Evolutionary conservation across 345 rosid species (phyloP), one percentile per base, ranked within the genome.

Genomic region (Sonneratia alba): DNA sequence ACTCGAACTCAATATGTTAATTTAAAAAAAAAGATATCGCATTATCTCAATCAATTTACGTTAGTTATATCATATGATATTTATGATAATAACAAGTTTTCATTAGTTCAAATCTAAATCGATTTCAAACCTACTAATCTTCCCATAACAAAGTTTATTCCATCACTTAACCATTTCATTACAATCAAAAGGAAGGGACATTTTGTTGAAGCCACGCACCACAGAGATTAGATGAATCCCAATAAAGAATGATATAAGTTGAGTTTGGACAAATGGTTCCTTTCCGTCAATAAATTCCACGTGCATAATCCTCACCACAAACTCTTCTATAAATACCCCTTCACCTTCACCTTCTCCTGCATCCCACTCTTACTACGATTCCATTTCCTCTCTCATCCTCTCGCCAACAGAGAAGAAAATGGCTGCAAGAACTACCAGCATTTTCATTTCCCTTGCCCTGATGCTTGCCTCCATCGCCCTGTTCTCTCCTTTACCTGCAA

Each of bases 301-400:
- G 10, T 19, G 70, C 37, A 40, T 36, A 27, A 27, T 27, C 37
- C 24, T 63, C 27, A 64, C 32, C 51, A 10, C 12, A 49, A 2
- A 3, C 34, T 67, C 27, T 36, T 66, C 77, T 83, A 76, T 84
- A 83, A 75, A 81, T 78, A 37, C 64, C 74, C 71, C 74, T 74
- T 59, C 76, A 74, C 63, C 71, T 69, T 75, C 72, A 34, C 24
- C 69, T 68, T 66, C 77, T 55, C 73, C 72, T 24, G 45, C 21
- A 55, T 48, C 34, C 49, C 70, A 48, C 24, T 48, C 38, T 34
- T 57, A 66, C 14, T 49, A 61, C 27, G 36, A 18, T 36, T 4
- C 62, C 36, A 16, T 69, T 15, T 51, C 61, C 61, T 53, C 48
- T 47, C 8, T 18, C 67, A 3, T 61, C 10, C 64, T 15, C 0